Percentiles rank a stretch among this genome's conserved stretches.
These are phyloP conservation scores for Tetrastigma voinierianum DNA, from an alignment of 164 flowering plant species.

Conservation along the genomic window DNA sequence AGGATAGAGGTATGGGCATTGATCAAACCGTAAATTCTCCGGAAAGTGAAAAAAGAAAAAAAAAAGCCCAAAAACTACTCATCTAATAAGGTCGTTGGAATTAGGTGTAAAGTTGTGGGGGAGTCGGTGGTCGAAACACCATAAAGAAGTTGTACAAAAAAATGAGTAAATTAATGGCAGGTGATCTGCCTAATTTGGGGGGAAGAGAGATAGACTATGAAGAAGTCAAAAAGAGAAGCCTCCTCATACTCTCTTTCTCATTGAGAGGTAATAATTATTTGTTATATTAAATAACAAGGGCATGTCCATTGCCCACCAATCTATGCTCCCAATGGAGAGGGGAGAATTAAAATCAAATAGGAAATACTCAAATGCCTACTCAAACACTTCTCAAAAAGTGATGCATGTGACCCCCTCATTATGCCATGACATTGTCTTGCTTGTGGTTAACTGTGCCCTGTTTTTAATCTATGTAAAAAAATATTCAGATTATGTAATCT, in stretches of 20 bases:
- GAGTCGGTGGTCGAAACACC: slow-evolving; percentile 17
- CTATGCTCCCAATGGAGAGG: slow-evolving; percentile 2
- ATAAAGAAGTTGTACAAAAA: neutral
- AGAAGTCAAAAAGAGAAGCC: slow-evolving; percentile 24
- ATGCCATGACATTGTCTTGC: slow-evolving; percentile 40
- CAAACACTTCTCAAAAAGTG: slow-evolving; percentile 24
- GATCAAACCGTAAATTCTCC: neutral
- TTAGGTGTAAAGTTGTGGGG: slow-evolving; percentile 27
- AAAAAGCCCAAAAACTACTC: neutral
- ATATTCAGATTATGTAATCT: slow-evolving; percentile 9
- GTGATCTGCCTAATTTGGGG: slow-evolving; percentile 12
- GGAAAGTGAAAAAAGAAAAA: neutral
- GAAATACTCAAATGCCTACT: slow-evolving; percentile 32
- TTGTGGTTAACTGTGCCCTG: slow-evolving; percentile 20
- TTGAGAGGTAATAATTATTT: slow-evolving; percentile 11
- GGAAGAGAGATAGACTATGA: slow-evolving; percentile 4
- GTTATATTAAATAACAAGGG: neutral
- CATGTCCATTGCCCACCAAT: slow-evolving; percentile 10
- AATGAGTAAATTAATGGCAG: neutral
- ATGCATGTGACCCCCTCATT: slow-evolving; percentile 35
- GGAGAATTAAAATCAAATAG: neutral
- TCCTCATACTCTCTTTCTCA: slow-evolving; percentile 12
- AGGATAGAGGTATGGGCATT: slow-evolving; percentile 3
- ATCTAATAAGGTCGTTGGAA: slow-evolving; percentile 15
- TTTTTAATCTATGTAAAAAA: neutral